Evolutionary conservation across 805 yeast genomes (phyloP).

Genomic region (Wickerhamomyces chambardii): DNA sequence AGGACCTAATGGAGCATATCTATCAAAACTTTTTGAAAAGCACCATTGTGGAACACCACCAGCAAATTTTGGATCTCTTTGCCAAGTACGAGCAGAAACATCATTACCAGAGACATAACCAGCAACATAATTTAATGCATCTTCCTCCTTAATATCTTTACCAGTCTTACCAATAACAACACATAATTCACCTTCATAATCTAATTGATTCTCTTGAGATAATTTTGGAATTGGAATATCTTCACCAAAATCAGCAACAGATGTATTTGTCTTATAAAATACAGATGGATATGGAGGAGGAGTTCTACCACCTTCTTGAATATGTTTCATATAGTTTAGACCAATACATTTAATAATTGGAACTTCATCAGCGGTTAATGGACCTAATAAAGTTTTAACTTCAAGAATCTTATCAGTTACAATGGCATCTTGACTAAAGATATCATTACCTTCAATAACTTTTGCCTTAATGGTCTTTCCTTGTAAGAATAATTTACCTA

Average conservation of each 20-base stretch:
- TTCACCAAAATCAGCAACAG: constrained; percentile 33
- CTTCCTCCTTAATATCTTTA: constrained; percentile 28
- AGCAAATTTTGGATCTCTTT: constrained; percentile 38
- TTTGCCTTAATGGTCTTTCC: constrained; percentile 28
- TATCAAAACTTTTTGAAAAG: constrained; percentile 44
- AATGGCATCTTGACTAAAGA: constrained; percentile 25
- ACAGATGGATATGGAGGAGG: constrained; percentile 40
- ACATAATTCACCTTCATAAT: constrained; percentile 47
- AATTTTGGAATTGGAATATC: constrained; percentile 32
- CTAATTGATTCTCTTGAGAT: constrained; percentile 27
- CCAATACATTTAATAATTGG: constrained; percentile 39
- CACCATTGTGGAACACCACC: constrained; percentile 46
- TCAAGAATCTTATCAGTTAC: constrained; percentile 25
- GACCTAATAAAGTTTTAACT: constrained; percentile 28
- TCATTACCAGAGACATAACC: constrained; percentile 51
- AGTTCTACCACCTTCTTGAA: constrained; percentile 27
- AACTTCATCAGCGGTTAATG: constrained; percentile 27
- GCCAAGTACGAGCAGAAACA: constrained; percentile 51
- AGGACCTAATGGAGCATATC: constrained; percentile 52
- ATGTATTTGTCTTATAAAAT: constrained; percentile 40
- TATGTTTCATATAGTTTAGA: constrained; percentile 38
- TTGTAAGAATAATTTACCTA: not conserved
- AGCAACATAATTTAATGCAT: constrained; percentile 36
- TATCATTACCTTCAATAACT: constrained; percentile 42
- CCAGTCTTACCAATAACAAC: constrained; percentile 44